phyloP scores from a whole-genome alignment of 306 rosid species.

The Crotalaria pallida region DNA sequence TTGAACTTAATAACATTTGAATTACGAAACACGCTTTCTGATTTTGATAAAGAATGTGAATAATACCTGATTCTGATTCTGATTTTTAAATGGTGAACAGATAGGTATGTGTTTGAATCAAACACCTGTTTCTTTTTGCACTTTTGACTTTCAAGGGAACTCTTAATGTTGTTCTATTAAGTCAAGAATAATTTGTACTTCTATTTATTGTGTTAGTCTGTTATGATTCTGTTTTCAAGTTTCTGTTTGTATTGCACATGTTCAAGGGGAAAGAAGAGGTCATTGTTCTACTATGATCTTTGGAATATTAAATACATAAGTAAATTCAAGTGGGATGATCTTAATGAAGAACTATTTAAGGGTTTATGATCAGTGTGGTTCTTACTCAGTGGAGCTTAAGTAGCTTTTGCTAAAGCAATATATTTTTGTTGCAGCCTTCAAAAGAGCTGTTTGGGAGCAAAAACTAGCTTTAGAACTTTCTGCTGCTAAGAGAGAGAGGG shows the following conservation, averaged over 20 bases:
- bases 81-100: constrained; percentile 88
- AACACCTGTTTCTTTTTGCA: background rate
- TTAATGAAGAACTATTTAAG: constrained; percentile 75
- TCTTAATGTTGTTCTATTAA: background rate
- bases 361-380: constrained; percentile 13
- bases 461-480: constrained; percentile 73
- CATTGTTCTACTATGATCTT: constrained; percentile 70
- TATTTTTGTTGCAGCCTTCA: constrained; percentile 49
- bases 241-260: constrained; percentile 4
- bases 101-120: constrained; percentile 46
- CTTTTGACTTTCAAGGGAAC: background rate
- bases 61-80: too few relatives aligned
- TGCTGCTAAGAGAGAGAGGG: constrained; percentile 84
- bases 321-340: constrained; percentile 96
- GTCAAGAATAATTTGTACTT: background rate
- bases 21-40: too few relatives aligned
- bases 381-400: constrained; percentile 5
- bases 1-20: too few relatives aligned
- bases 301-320: constrained; percentile 95
- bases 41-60: too few relatives aligned
- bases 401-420: constrained; percentile 1
- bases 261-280: constrained; percentile 87
- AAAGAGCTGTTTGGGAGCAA: constrained; percentile 72
- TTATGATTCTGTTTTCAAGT: too few relatives aligned
- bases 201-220: background rate